Evolutionary conservation across 495 filamentous ascomycete genomes (phyloP), one percentile per base, ranked within the genome.

Genomic region (Annulohypoxylon stygium): DNA sequence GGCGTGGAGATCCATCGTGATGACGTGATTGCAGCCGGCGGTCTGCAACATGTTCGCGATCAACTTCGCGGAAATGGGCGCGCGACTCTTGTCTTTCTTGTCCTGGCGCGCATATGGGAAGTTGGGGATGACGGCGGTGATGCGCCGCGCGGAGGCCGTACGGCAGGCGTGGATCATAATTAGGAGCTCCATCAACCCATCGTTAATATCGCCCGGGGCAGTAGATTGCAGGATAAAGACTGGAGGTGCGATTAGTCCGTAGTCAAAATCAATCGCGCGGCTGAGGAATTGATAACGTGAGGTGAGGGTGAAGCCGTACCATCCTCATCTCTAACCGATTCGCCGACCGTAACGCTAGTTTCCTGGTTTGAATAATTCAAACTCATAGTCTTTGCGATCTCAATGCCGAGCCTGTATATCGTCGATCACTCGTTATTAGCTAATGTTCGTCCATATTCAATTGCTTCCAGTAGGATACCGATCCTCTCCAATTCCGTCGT

Each of bases 91-190:
- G 83, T 98, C 96, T 82, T 99, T 99, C 86, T 99, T 99, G 85
- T 99, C 96, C 83, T 99, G 96, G 30, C 96, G 93, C n/a, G 95
- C 95, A 77, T 99, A 97, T 30, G 95, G 95, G 84, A 97, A 99
- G 83, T 99, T 98, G 68, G 96, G 96, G 58, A 97, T 93, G 64
- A 94, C 90, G 70, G 92, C 92, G 20, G 94, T 98, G 82, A 99
- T 97, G 69, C 93, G 90, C 68, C 94, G 89, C 4, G 95, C 94
- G n/a, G 91, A 94, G 1, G 96, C 97, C 23, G 96, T 98, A 75
- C 97, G 95, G 88, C 96, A 99, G 60, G 96, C 96, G 79, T 97
- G 97, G 85, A 98, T 97, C 90, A 98, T 97, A 81, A 98, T 98
- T 37, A 99, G 88, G 53, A 99, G 89, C 83, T 99, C 96, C 96